Base-by-base conservation (phyloP, 1,284 basidiomycete genomes). In the Tilletia walkeri region DNA sequence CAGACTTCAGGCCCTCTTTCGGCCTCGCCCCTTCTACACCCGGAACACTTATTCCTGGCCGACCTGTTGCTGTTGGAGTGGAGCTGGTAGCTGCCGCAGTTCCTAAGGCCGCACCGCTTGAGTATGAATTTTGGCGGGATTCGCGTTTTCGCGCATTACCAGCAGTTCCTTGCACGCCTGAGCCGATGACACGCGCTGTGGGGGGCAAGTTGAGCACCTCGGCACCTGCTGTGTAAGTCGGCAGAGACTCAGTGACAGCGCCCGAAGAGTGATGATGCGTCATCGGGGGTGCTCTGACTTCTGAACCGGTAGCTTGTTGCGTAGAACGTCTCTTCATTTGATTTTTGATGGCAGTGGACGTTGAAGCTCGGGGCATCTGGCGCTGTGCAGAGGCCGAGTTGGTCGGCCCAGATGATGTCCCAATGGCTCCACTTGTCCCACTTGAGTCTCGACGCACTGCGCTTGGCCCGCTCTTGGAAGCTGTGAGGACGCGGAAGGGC, bases 401-500 rank as follows among this genome's bases (percentile, higher is more conserved):
- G 7, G 36, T 36, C 3, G 59, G 59, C 4, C 16, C 54, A 30
- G 54, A 56, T 12, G 54, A 12, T 24, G 54, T 34, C 20, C 54
- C 54, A 14, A 56, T 6, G 54, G 34, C 34, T 34, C n/a, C 54
- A 14, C 34, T 56, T 5, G 54, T 24, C 4, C 54, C 54, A 14
- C 34, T n/a, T 14, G 54, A 56, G 4, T 56, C 54, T 6, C 20
- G 54, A 14, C 54, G 54, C 20, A 14, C 34, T 12, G 34, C 20
- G 6, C 59, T 36, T 18, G 34, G 6, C 34, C 30, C 59, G 16
- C 3, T 63, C 9, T 63, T 63, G 30, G 59, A 36, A 18, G 79
- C 76, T 0, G 75, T 77, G 20, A 81, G 70, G n/a, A 82, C 80
- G 24, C 78, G 72, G 69, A 75, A 80, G 1, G 74, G 74, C 16